Conservation (phyloP, 2,329 filamentous ascomycete species). For the Clarireedia monteithiana region DNA sequence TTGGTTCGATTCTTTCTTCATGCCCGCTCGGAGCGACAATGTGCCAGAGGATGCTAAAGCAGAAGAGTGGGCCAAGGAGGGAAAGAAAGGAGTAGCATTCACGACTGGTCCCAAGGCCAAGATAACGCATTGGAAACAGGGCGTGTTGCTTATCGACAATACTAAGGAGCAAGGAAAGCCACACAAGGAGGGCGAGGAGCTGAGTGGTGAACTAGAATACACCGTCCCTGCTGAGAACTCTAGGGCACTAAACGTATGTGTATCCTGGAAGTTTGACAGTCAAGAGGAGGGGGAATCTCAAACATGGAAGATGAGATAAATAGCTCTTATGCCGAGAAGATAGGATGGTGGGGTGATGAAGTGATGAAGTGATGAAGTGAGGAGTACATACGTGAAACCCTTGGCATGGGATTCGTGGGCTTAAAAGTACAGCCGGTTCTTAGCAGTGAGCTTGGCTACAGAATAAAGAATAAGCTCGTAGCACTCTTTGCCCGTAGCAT, state of each 20-base stretch:
- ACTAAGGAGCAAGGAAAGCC: constrained; percentile 37
- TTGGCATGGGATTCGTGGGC: not conserved
- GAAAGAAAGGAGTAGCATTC: constrained; percentile 65
- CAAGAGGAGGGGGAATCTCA: constrained; percentile 22
- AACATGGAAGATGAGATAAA: constrained; percentile 29
- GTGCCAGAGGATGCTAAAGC: constrained; percentile 48
- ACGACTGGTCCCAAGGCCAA: constrained; percentile 74
- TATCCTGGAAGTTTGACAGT: constrained; percentile 45
- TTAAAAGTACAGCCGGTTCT: too few species aligned
- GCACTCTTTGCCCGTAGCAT: too few species aligned
- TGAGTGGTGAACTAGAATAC: constrained; percentile 65
- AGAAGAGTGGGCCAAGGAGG: constrained; percentile 50
- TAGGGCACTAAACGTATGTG: constrained; percentile 57
- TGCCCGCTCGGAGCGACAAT: constrained; percentile 45
- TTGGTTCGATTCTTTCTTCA: constrained; percentile 94
- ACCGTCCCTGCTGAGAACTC: constrained; percentile 60
- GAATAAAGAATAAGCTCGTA: too few species aligned
- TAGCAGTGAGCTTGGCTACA: too few species aligned
- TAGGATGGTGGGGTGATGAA: not conserved
- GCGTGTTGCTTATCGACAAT: constrained; percentile 60
- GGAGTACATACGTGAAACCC: not conserved
- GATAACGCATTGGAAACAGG: constrained; percentile 88
- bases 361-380: not conserved
- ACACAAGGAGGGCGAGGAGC: constrained; percentile 45
- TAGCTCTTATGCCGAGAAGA: not conserved